These are phyloP conservation scores for Chaetoceros tenuissimus DNA, from an alignment of 108 stramenopile genomes.

Conservation along the genomic window DNA sequence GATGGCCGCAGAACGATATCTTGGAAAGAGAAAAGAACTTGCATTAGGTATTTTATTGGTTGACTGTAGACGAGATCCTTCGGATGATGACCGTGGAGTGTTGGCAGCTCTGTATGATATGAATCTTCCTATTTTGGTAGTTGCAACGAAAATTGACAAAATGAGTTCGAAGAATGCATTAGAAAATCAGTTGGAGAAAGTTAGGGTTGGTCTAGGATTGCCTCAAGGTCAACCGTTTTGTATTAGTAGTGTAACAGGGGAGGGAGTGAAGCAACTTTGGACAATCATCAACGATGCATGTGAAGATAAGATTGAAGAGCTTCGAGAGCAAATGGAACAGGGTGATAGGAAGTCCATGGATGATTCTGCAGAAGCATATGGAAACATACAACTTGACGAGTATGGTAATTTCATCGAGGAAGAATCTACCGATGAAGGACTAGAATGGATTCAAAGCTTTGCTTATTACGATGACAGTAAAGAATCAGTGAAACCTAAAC, in stretches of 20 bases:
- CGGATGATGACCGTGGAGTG: conserved; percentile 71
- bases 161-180: conserved; percentile 34
- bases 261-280: conserved; percentile 69
- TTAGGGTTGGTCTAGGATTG: conserved; percentile 55
- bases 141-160: conserved; percentile 90
- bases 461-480: conserved; percentile 16
- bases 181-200: conserved; percentile 29
- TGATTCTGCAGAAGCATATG: neutral
- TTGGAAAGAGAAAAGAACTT: conserved; percentile 75
- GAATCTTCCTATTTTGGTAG: conserved; percentile 75
- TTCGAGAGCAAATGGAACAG: conserved; percentile 34
- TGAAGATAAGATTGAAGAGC: conserved; percentile 56
- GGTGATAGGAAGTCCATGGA: conserved; percentile 4
- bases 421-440: conserved; percentile 35
- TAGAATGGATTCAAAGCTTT: conserved; percentile 57
- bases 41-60: conserved; percentile 80
- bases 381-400: conserved; percentile 11
- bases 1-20: conserved; percentile 72
- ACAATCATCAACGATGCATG: conserved; percentile 75
- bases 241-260: conserved; percentile 64
- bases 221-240: conserved; percentile 73
- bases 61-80: conserved; percentile 75
- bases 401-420: conserved; percentile 22
- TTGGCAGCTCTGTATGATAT: conserved; percentile 79
- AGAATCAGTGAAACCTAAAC: conserved; percentile 6